Conservation (phyloP, 257 asterid genomes). For the Coffea eugenioides region DNA sequence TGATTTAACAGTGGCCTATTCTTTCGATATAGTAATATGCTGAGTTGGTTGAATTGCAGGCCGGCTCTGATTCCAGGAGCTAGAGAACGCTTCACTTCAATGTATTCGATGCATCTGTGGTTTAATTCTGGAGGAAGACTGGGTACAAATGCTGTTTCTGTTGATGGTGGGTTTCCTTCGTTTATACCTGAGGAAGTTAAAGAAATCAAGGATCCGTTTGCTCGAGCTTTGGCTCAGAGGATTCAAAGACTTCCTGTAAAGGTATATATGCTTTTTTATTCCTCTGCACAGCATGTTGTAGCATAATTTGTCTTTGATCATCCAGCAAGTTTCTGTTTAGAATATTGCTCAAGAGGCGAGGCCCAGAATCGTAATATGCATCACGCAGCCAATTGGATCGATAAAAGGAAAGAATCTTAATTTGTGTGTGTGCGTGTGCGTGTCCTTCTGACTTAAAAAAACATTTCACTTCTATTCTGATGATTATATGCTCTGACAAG, state of each 20-base stretch:
- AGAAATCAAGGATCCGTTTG: constrained; percentile 62
- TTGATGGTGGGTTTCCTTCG: constrained; percentile 46
- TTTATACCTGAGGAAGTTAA: constrained; percentile 67
- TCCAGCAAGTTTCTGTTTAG: not conserved
- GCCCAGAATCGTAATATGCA: not conserved
- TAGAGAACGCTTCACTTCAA: constrained; percentile 15
- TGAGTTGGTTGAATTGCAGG: not conserved
- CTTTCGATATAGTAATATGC: too few species aligned
- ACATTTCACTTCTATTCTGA: not conserved
- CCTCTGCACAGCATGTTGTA: constrained; percentile 2
- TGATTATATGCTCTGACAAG: not conserved
- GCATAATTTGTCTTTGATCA: not conserved
- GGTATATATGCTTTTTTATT: constrained; percentile 22
- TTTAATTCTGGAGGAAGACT: constrained; percentile 19
- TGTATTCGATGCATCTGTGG: constrained; percentile 20
- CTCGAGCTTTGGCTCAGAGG: constrained; percentile 63
- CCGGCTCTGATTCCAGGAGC: not conserved
- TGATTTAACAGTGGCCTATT: too few species aligned
- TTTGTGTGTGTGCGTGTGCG: not conserved
- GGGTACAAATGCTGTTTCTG: constrained; percentile 23
- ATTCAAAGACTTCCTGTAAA: constrained; percentile 71
- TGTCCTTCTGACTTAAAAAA: not conserved
- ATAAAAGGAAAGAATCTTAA: not conserved
- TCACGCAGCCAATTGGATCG: not conserved
- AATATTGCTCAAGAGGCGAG: not conserved